Evolutionary conservation across 352 stramenopile genomes (phyloP).

Genomic region (Peronosclerospora sorghi): DNA sequence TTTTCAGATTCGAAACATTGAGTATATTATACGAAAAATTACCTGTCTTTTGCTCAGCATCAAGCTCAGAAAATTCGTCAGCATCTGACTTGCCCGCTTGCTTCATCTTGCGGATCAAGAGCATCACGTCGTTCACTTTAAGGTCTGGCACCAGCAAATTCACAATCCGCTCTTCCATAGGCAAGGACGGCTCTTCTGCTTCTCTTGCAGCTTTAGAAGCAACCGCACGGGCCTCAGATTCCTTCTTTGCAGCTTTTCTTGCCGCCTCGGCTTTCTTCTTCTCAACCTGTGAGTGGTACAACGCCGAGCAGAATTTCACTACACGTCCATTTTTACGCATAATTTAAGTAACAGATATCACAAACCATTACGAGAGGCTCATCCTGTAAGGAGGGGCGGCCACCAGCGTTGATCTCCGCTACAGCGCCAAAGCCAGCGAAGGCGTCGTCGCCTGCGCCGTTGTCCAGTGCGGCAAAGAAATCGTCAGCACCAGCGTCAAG

Average conservation of each 20-base stretch:
- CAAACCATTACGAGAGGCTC: slow-evolving; percentile 24
- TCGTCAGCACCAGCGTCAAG: slow-evolving; percentile 67
- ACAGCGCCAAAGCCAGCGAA: slow-evolving; percentile 46
- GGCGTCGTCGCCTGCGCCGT: slow-evolving; percentile 35
- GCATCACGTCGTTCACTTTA: slow-evolving; percentile 82
- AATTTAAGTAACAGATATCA: not conserved
- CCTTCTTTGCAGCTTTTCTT: slow-evolving; percentile 37
- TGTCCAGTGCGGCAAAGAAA: slow-evolving; percentile 73
- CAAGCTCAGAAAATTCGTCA: slow-evolving; percentile 79
- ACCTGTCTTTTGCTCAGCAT: slow-evolving; percentile 81
- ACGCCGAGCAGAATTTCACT: not conserved
- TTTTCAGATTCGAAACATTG: not conserved
- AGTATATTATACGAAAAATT: slow-evolving; percentile 6
- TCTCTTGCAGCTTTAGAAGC: slow-evolving; percentile 28
- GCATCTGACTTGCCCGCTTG: slow-evolving; percentile 82
- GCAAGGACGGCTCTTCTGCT: slow-evolving; percentile 40
- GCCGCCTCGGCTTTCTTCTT: slow-evolving; percentile 37
- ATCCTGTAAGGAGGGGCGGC: slow-evolving; percentile 18
- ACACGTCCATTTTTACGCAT: not conserved
- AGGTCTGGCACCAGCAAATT: slow-evolving; percentile 78
- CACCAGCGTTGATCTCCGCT: slow-evolving; percentile 3
- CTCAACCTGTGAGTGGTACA: slow-evolving; percentile 13
- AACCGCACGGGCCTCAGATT: slow-evolving; percentile 17
- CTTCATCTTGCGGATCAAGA: slow-evolving; percentile 86
- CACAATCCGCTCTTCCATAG: slow-evolving; percentile 83